phyloP scores from a whole-genome alignment of 768 basidiomycete genomes.

The Mycena vitilis region DNA sequence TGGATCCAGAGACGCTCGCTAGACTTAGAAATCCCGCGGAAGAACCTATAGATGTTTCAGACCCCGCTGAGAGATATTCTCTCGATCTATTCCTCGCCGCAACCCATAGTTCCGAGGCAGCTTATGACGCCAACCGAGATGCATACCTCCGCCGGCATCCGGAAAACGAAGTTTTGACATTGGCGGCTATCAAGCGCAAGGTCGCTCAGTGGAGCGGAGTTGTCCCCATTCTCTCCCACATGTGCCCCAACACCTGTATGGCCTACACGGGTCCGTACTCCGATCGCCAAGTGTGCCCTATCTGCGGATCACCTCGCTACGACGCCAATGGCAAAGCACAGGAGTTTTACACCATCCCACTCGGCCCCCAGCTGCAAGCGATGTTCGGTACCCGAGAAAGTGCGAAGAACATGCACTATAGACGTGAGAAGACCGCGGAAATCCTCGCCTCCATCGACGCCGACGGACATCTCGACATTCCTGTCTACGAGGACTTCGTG shows the following conservation, averaged over 20 bases:
- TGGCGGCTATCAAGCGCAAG: constrained; percentile 1
- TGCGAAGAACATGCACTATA: constrained; percentile 32
- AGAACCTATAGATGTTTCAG: constrained; percentile 4
- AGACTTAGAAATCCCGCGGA: not conserved
- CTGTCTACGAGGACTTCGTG: constrained; percentile 41
- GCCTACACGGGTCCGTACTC: constrained; percentile 43
- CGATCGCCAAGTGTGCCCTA: constrained; percentile 32
- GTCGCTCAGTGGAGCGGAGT: constrained; percentile 36
- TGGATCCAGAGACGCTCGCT: not conserved
- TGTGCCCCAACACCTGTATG: constrained; percentile 41
- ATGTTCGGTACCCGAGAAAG: constrained; percentile 33
- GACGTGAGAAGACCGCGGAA: not conserved
- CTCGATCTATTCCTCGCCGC: constrained; percentile 3
- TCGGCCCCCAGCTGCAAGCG: constrained; percentile 52
- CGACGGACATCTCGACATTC: not conserved
- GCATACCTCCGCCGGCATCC: not conserved
- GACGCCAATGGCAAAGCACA: constrained; percentile 9
- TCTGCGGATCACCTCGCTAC: constrained; percentile 43
- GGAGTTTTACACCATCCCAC: constrained; percentile 44
- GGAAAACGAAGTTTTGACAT: not conserved
- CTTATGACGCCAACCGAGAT: not conserved
- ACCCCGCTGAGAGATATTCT: not conserved
- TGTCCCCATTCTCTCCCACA: constrained; percentile 36
- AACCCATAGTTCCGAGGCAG: not conserved
- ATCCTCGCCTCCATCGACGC: not conserved